These are phyloP conservation scores for Thermochaetoides dissita DNA, from an alignment of 2,329 filamentous ascomycete species.

Conservation along the genomic window DNA sequence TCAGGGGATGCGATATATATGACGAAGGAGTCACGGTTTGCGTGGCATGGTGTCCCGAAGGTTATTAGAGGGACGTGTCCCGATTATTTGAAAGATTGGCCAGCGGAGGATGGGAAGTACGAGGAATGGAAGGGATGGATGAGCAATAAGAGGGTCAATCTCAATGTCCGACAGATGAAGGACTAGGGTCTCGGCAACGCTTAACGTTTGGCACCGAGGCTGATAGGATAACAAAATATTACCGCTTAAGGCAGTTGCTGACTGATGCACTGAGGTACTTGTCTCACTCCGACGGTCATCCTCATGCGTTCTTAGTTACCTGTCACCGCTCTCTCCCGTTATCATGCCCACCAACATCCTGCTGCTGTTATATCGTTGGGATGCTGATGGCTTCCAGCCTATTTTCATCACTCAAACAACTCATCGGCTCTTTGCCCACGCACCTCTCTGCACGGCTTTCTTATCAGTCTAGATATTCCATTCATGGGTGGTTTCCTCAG, in stretches of 20 bases:
- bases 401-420: no score
- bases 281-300: neutral
- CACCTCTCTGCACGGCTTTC: no score
- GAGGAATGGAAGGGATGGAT: constrained; percentile 77
- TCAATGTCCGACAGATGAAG: constrained; percentile 85
- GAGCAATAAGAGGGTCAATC: constrained; percentile 70
- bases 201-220: neutral
- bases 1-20: constrained; percentile 90
- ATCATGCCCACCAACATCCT: neutral
- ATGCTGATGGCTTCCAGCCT: no score
- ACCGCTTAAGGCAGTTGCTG: neutral
- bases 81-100: constrained; percentile 60
- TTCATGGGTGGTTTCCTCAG: no score
- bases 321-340: neutral
- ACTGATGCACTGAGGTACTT: neutral
- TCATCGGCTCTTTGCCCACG: no score
- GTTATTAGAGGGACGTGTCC: constrained; percentile 72
- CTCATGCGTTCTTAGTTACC: neutral
- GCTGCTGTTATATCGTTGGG: no score
- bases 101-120: constrained; percentile 41
- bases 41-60: constrained; percentile 92
- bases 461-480: no score
- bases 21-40: constrained; percentile 66
- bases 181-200: constrained; percentile 22
- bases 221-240: neutral